A percentile compares a stretch with the other conserved stretches of the same genome.
Conservation (phyloP, 306 rosid genomes). For the Bauhinia variegata region DNA sequence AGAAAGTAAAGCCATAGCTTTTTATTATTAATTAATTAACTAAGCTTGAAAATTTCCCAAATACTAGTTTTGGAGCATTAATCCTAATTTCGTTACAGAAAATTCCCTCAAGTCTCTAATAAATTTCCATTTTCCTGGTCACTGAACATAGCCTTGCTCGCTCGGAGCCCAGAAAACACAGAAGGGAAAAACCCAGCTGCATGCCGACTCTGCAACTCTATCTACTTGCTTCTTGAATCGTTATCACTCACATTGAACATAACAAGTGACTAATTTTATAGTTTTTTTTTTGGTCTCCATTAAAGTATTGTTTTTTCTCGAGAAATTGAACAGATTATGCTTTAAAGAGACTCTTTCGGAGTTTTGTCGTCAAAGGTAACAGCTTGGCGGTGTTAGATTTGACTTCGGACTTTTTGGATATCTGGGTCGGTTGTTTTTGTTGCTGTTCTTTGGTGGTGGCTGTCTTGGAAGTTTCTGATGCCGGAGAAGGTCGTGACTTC, state of each 20-base stretch:
- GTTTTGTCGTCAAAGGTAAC: conserved; percentile 34
- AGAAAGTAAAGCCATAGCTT: too few species aligned
- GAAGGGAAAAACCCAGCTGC: background rate
- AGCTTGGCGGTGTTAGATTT: conserved; percentile 22
- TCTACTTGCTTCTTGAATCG: background rate
- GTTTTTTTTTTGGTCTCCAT: background rate
- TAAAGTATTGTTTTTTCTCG: conserved; percentile 1
- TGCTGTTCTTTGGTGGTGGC: conserved; percentile 18
- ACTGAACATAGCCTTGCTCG: too few species aligned
- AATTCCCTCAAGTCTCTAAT: too few species aligned
- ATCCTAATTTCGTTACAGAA: too few species aligned
- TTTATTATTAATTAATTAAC: too few species aligned
- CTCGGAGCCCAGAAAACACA: too few species aligned
- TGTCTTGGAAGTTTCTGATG: conserved; percentile 51
- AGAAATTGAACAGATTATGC: conserved; percentile 18
- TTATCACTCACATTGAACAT: conserved; percentile 4
- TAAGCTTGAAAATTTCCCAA: too few species aligned
- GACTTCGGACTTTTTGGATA: conserved; percentile 4
- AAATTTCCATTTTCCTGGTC: too few species aligned
- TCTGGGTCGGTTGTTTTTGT: conserved; percentile 37
- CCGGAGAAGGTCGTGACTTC: conserved; percentile 57
- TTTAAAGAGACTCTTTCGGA: conserved; percentile 18
- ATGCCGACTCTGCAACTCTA: background rate
- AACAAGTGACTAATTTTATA: conserved; percentile 21
- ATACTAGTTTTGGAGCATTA: too few species aligned